Evolutionary conservation across 1,139 yeast genomes (phyloP).

Genomic region (Nakaseomyces nivariensis): DNA sequence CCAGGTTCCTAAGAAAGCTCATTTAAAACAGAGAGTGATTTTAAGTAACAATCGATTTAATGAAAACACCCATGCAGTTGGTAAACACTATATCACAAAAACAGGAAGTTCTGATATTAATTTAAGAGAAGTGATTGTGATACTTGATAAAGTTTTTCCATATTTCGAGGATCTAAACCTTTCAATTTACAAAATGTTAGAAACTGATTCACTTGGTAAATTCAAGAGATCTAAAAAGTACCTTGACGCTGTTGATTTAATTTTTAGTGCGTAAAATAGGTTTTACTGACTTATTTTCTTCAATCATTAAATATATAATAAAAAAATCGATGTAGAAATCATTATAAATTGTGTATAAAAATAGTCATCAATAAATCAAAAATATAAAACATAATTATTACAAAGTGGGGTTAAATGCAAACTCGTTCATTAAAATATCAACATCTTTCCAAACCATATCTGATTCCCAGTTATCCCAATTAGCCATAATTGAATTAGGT

Average conservation of each 20-base stretch:
- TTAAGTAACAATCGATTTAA: not conserved
- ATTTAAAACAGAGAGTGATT: not conserved
- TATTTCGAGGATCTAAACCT: not conserved
- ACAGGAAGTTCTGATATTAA: constrained; percentile 8
- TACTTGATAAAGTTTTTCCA: not conserved
- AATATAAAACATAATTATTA: not conserved
- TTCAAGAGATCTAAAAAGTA: not conserved
- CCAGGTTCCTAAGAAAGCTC: not conserved
- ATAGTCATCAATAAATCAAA: not conserved
- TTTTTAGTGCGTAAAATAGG: not conserved
- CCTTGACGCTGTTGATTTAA: not conserved
- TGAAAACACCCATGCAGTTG: not conserved
- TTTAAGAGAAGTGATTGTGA: not conserved
- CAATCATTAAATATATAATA: too few species aligned
- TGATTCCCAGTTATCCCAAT: constrained; percentile 44
- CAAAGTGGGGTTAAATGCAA: constrained; percentile 57
- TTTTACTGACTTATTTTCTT: too few species aligned
- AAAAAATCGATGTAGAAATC: not conserved
- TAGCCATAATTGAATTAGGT: constrained; percentile 27
- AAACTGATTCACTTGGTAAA: not conserved
- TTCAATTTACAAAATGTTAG: not conserved
- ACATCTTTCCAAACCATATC: constrained; percentile 85
- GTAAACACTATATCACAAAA: too few species aligned
- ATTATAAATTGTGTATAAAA: not conserved
- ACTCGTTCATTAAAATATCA: constrained; percentile 85